Percentiles rank a stretch among this genome's conserved stretches.
Evolutionary conservation across 2,329 filamentous ascomycete genomes (phyloP).

Genomic region (Fusarium multiceps): DNA sequence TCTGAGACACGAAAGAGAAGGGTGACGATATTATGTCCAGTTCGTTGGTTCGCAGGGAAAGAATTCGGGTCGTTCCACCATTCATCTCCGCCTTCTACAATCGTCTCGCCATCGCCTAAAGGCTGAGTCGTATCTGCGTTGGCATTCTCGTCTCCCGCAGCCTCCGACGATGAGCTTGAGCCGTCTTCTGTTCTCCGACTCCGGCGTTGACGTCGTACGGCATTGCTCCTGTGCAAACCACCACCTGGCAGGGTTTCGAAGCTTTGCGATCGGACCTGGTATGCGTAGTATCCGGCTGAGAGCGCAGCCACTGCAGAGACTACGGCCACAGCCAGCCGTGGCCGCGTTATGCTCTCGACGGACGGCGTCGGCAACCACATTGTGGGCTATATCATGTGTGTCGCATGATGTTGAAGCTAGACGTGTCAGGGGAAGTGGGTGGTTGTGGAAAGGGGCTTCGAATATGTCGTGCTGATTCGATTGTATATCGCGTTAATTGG

Average conservation of each 20-base stretch:
- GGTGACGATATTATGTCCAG: slow-evolving; percentile 83
- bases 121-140: slow-evolving; percentile 48
- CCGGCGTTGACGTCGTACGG: slow-evolving; percentile 65
- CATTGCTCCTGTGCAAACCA: slow-evolving; percentile 73
- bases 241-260: slow-evolving; percentile 45
- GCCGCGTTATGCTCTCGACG: slow-evolving; percentile 66
- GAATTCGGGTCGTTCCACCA: slow-evolving; percentile 63
- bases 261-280: slow-evolving; percentile 51
- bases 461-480: not conserved
- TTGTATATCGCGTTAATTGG: not conserved
- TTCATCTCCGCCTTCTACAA: slow-evolving; percentile 59
- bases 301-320: slow-evolving; percentile 67
- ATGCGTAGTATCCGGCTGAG: slow-evolving; percentile 69
- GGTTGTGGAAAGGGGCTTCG: slow-evolving; percentile 2
- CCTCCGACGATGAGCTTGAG: slow-evolving; percentile 57
- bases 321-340: slow-evolving; percentile 65
- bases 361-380: slow-evolving; percentile 63
- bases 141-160: slow-evolving; percentile 59
- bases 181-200: slow-evolving; percentile 51
- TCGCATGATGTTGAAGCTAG: slow-evolving; percentile 48
- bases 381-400: slow-evolving; percentile 47
- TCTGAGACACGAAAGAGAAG: slow-evolving; percentile 93
- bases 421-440: slow-evolving; percentile 16
- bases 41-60: slow-evolving; percentile 58
- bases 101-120: slow-evolving; percentile 53